These are phyloP conservation scores for Lanmaoa rubissima DNA, from an alignment of 768 basidiomycete species.

Conservation along the genomic window DNA sequence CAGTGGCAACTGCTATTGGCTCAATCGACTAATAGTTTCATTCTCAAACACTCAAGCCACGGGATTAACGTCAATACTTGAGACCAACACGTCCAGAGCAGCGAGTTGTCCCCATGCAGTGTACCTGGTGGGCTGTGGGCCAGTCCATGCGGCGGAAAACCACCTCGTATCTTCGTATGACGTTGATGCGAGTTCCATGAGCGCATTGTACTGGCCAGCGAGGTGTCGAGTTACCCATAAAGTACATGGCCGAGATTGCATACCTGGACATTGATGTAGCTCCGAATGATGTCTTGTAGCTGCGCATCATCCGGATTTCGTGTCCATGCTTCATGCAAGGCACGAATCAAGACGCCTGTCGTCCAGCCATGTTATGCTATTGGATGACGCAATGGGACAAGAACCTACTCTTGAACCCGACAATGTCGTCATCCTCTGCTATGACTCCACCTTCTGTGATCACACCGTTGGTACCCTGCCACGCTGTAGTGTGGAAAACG, in stretches of 20 bases:
- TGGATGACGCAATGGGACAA: background rate
- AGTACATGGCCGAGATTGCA: background rate
- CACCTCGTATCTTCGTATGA: background rate
- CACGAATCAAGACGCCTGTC: conserved; percentile 46
- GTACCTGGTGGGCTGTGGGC: conserved; percentile 1
- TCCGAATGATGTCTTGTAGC: conserved; percentile 42
- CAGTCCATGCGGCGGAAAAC: conserved; percentile 11
- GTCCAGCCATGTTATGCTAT: background rate
- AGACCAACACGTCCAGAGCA: conserved; percentile 12
- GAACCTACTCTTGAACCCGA: conserved; percentile 50
- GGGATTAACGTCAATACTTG: conserved; percentile 8
- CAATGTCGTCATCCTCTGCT: conserved; percentile 41
- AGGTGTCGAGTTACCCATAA: background rate
- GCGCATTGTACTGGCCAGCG: conserved; percentile 2
- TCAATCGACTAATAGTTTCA: background rate
- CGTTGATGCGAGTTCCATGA: conserved; percentile 12
- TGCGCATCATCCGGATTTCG: conserved; percentile 37
- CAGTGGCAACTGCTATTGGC: background rate
- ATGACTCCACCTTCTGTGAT: conserved; percentile 51
- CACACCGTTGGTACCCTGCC: conserved; percentile 49
- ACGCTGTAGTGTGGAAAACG: conserved; percentile 42
- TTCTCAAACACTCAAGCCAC: background rate
- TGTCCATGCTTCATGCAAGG: conserved; percentile 44
- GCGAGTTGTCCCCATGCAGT: conserved; percentile 14
- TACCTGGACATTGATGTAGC: conserved; percentile 54